Conservation (phyloP, 2,329 filamentous ascomycete genomes). For the Cladophialophora chaetospira region DNA sequence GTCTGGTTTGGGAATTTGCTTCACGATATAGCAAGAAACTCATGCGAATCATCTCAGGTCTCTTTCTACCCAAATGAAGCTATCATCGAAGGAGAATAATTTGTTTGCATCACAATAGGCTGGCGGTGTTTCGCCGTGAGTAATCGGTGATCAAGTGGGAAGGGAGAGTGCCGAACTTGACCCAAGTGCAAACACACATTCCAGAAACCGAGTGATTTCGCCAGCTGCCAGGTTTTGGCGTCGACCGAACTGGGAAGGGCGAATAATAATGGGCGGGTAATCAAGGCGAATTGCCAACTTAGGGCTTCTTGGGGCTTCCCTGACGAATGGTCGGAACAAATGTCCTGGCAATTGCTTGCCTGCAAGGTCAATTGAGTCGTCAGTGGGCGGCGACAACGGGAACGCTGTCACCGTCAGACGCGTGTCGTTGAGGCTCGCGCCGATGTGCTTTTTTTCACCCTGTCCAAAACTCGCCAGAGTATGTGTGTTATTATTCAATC, state of each 20-base stretch:
- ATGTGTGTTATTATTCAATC: background rate
- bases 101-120: background rate
- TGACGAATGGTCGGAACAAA: slow-evolving; percentile 8
- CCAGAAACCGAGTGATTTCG: background rate
- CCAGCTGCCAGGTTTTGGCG: slow-evolving; percentile 10
- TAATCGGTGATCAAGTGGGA: background rate
- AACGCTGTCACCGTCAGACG: background rate
- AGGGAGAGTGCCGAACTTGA: background rate
- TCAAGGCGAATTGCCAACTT: slow-evolving; percentile 10
- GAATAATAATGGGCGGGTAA: slow-evolving; percentile 9
- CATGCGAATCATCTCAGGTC: background rate
- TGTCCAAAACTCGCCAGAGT: background rate
- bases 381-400: slow-evolving; percentile 2
- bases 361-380: slow-evolving; percentile 1
- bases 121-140: background rate
- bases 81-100: background rate
- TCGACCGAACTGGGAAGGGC: slow-evolving; percentile 7
- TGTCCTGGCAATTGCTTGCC: slow-evolving; percentile 6
- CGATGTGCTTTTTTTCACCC: background rate
- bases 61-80: background rate
- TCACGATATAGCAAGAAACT: no score
- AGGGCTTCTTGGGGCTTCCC: background rate
- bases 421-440: background rate
- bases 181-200: background rate
- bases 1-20: no score